Base-by-base conservation (phyloP, 2,329 filamentous ascomycete genomes). In the Calonectria henricotiae region DNA sequence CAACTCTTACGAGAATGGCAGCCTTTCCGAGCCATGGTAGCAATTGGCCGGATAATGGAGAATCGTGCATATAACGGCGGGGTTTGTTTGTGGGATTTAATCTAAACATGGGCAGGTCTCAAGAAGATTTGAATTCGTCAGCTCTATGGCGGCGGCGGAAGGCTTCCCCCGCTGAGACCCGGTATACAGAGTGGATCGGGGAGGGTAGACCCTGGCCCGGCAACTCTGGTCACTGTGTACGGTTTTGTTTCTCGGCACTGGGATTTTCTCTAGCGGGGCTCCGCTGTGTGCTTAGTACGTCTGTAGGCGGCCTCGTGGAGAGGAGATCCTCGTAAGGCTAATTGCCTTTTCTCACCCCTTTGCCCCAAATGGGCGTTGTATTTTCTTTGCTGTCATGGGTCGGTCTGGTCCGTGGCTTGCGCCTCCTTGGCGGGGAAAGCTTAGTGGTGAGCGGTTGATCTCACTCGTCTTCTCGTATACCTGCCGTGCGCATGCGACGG, bases 181-280 rank as follows among this genome's bases (percentile, higher is more conserved):
- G 30, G 49, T 60, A 11, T 69, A 41, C 1, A 30, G 49, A 65
- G n/a, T 69, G 67, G 67, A 54, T 65, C 3, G 1, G 67, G 65
- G 65, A 63, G 20, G 58, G 20, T 0, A 47, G 54, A 23, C 2
- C 20, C 58, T 58, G 11, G 65, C 44, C 20, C 65, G 51, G 4
- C 65, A 68, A 5, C 20, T 63, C 1, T 68, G 44, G 13, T 60
- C 65, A 4, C 47, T 68, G 8, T 64, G 8, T 58, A 55, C 13
- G 60, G 65, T 3, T 15, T 68, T n/a, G 43, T 68, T 54, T 23
- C 65, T 61, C 2, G 65, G 58, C 23, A 63, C 60, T n/a, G 65
- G 63, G 39, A 63, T 60, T 13, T 13, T 39, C 67, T 11, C 67
- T 61, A 7, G 20, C 41, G 47, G 3, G 13, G 51, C 27, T 5